Evolutionary conservation across 192 early-diverging fungal genomes (phyloP).

Genomic region (Spizellomyces sp.): DNA sequence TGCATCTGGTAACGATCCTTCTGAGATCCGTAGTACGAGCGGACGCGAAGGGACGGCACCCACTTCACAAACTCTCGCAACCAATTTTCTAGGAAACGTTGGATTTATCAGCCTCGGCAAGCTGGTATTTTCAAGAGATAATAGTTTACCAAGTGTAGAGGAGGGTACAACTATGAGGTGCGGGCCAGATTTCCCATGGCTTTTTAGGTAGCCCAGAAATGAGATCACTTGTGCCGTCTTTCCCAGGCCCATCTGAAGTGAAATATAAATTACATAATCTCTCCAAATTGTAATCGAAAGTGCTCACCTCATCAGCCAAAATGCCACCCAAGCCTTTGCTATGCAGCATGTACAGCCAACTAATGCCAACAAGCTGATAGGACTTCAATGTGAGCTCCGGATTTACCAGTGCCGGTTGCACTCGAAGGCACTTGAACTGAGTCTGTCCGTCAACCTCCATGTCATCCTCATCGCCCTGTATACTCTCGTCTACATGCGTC

Average conservation of each 20-base stretch:
- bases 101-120: neutral
- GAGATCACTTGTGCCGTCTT: conserved; percentile 91
- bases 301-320: conserved; percentile 48
- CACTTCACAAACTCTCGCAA: conserved; percentile 74
- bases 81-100: conserved; percentile 75
- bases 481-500: conserved; percentile 28
- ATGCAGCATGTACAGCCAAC: conserved; percentile 80
- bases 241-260: conserved; percentile 87
- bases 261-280: conserved; percentile 25
- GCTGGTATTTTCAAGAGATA: too few relatives aligned
- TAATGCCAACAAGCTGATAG: conserved; percentile 87
- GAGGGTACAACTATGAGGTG: conserved; percentile 84
- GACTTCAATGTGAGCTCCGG: conserved; percentile 66
- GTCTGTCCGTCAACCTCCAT: neutral
- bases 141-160: conserved; percentile 62
- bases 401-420: conserved; percentile 66
- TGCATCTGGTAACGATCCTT: conserved; percentile 51
- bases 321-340: conserved; percentile 76
- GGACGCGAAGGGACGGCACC: conserved; percentile 39
- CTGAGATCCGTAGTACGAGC: conserved; percentile 50
- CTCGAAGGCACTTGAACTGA: conserved; percentile 42
- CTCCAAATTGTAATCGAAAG: conserved; percentile 16
- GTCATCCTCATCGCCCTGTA: conserved; percentile 20
- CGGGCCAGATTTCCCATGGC: conserved; percentile 58
- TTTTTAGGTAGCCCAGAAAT: conserved; percentile 66